phyloP scores from a whole-genome alignment of 179 eudicot species.

The Silene vulgaris region DNA sequence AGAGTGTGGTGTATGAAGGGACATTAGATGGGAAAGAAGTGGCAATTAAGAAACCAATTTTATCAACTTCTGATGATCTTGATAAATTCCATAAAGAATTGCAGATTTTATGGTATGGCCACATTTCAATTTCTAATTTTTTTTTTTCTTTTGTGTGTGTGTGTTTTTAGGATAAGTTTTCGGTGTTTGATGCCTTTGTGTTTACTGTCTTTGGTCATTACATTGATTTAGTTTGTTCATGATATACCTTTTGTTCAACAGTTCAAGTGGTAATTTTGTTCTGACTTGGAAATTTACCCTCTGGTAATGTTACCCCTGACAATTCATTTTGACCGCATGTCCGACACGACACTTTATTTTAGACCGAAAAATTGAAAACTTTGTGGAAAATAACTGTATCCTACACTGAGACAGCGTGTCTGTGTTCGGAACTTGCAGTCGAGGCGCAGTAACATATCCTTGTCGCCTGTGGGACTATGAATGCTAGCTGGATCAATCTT shows the following conservation, averaged over 20 bases:
- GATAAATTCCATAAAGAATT: constrained; percentile 78
- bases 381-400: too few species aligned
- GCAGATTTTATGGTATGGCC: constrained; percentile 66
- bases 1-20: constrained; percentile 86
- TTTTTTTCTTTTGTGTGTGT: too few species aligned
- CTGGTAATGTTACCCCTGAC: too few species aligned
- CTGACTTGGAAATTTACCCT: background rate
- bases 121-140: background rate
- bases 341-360: too few species aligned
- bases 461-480: background rate
- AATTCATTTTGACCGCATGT: too few species aligned
- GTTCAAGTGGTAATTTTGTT: background rate
- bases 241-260: background rate
- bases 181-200: background rate
- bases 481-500: background rate
- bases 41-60: constrained; percentile 78
- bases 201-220: background rate
- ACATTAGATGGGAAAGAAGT: constrained; percentile 58
- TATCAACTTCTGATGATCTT: constrained; percentile 80
- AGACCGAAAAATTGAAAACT: too few species aligned
- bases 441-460: too few species aligned
- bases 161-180: background rate
- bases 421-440: too few species aligned
- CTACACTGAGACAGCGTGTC: too few species aligned
- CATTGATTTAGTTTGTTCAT: background rate